Evolutionary conservation across 257 asterid species (phyloP), one percentile per base, ranked within the genome.

Genomic region (Rehmannia glutinosa): DNA sequence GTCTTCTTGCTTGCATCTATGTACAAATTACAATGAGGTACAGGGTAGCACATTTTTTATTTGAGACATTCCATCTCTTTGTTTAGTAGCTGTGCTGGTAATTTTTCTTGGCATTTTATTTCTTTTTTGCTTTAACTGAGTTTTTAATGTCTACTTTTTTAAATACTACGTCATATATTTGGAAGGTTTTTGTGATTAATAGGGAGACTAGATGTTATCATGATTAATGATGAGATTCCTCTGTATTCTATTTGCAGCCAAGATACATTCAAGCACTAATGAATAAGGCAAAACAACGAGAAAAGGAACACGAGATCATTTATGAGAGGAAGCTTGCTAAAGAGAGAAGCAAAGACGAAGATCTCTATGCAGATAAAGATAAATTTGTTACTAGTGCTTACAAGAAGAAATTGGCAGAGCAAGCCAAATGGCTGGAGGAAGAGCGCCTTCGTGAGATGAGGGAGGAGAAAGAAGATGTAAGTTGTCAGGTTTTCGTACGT

Each of bases 291-390:
- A 92, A 87, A 71, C 80, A 74, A 76, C 84, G 97, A 64, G 98
- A 92, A 77, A 80, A 86, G 70, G 97, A 92, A 74, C 96, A 83
- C 2, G 97, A 92, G 75, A 38, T 92, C 47, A 59, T 82, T 51
- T 92, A 87, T 49, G 98, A 92, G 90, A 92, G 87, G 74, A 89
- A 92, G 79, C 84, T 92, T 72, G 94, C 95, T n/a, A 92, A 92
- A 78, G 97, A 92, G 73, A 90, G 97, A 82, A 84, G 81, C 68
- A 73, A 84, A 75, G 97, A 92, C 21, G 92, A 89, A 56, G 95
- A 92, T 57, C 84, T 92, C 19, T 87, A 59, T 75, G 86, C 89
- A 16, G 97, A 86, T 68, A 92, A 92, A 71, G 98, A 87, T 53
- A 92, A 92, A 69, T 92, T 77, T 23, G 86, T 92, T 28, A 89